phyloP scores from a whole-genome alignment of 345 rosid genomes.

The Lepidium didymum region DNA sequence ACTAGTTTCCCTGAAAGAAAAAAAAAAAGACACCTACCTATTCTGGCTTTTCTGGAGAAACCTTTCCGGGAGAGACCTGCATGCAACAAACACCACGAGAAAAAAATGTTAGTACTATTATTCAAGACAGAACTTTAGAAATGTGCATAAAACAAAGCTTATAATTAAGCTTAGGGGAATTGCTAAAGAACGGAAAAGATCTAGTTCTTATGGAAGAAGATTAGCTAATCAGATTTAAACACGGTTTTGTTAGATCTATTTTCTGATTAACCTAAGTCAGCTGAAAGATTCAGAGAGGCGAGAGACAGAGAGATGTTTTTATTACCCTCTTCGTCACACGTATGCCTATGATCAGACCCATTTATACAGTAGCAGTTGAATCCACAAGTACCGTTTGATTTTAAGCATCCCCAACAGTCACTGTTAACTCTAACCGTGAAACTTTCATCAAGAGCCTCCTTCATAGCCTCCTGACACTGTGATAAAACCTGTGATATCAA shows the following conservation, averaged over 20 bases:
- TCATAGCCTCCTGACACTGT: no score
- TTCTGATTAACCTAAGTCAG: not conserved
- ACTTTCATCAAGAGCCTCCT: conserved; percentile 17
- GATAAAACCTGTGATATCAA: no score
- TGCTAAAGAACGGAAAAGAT: not conserved
- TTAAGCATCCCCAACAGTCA: not conserved
- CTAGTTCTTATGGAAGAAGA: not conserved
- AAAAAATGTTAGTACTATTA: not conserved
- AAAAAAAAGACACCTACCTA: not conserved
- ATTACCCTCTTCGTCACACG: conserved; percentile 20
- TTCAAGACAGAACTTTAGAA: not conserved
- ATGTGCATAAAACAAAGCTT: not conserved
- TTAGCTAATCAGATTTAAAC: not conserved
- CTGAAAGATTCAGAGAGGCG: not conserved
- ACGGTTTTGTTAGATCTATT: not conserved
- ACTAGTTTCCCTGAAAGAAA: not conserved
- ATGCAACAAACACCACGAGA: not conserved
- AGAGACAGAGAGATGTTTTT: not conserved
- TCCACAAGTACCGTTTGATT: conserved; percentile 29
- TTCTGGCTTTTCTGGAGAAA: not conserved
- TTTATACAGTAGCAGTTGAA: conserved; percentile 30
- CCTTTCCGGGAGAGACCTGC: no score
- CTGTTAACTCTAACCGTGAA: conserved; percentile 3
- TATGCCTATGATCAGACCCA: not conserved
- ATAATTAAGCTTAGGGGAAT: not conserved